Base-by-base conservation (phyloP, 768 basidiomycete species). In the Tricholomella constricta region DNA sequence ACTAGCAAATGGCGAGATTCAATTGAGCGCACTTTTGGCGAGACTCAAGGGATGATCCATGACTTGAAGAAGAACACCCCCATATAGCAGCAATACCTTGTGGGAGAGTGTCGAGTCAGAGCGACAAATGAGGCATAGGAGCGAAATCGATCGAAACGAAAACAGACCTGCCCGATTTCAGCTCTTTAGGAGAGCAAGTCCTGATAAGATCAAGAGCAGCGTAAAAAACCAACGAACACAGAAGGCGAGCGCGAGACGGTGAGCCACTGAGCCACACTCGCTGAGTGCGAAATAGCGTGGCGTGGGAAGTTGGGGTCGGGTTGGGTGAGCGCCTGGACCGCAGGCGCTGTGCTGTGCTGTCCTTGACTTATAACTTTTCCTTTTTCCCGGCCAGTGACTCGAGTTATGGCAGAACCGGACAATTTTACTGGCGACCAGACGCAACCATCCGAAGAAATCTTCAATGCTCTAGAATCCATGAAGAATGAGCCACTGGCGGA, bases 361-460 rank as follows among this genome's bases (percentile, higher is more conserved):
- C 40, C 42, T 46, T 47, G 51, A 38, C 40, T 23, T 43, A 26
- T 45, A 47, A 29, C 53, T 52, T 50, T 49, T 57, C 37, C 32
- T 48, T 36, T 37, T 41, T 49, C 22, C 41, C 50, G 43, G 41
- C 37, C 22, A 34, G 50, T 35, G 35, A 29, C 41, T 40, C 31
- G 23, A 53, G 31, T 44, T 22, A 50, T 53, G 54, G 48, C 51
- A 46, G 57, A 58, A 48, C 17, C 51, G 27, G 54, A 52, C 52
- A 52, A 53, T 19, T 43, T 48, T 61, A 40, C 56, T 44, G 66
- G 63, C 59, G 69, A 70, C 54, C 60, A 51, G 52, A 70, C 71
- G 0, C 72, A 71, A 45, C 69, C 71, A 20, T 67, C 68, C 9
- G 60, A 64, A 61, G 74, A 75, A 27, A 69, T 74, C 34, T 44